Base-by-base conservation (phyloP, 148 eudicot species). In the Chenopodium berlandieri region DNA sequence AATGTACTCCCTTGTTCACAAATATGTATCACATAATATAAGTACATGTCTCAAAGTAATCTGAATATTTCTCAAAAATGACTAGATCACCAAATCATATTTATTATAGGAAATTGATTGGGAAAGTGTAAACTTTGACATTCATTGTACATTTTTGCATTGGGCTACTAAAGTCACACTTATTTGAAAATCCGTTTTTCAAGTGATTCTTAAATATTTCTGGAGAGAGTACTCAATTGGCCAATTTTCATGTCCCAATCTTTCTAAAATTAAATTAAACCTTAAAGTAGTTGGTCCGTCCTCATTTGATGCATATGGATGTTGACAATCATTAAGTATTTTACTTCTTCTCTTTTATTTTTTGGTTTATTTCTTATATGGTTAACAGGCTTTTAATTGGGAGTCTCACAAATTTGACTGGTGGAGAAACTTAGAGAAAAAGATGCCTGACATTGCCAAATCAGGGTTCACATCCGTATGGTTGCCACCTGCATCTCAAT, bases 401-500 rank as follows among this genome's bases (percentile, higher is more conserved):
- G 98, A 95, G 86, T 91, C 98, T 63, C 94, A 90, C 80, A 95
- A 95, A 90, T 83, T 87, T 85, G 87, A 88, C 80, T 95, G 98
- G 98, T 95, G 98, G 98, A 87, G 79, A 79, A 91, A 90, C 71
- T 84, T 95, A 63, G 97, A 90, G 72, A 77, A 64, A 76, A 93
- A 90, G 88, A 87, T 91, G 72, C 87, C 90, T 65, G 97, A 95
- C 85, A 93, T 95, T 34, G 92, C 97, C 73, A 88, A 90, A 68
- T 88, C 96, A 81, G 98, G 98, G 69, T 93, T 95, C 84, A 93
- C 98, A 64, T 91, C 94, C 19, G 92, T 87, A 64, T 95, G 98
- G 98, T 83, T 95, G 82, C 98, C 98, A 76, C 98, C 97, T 69
- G 89, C 94, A 46, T 83, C 88, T 70, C 86, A 95, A 75, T 95